Base-by-base conservation (phyloP, 345 rosid species). In the Stellera chamaejasme region DNA sequence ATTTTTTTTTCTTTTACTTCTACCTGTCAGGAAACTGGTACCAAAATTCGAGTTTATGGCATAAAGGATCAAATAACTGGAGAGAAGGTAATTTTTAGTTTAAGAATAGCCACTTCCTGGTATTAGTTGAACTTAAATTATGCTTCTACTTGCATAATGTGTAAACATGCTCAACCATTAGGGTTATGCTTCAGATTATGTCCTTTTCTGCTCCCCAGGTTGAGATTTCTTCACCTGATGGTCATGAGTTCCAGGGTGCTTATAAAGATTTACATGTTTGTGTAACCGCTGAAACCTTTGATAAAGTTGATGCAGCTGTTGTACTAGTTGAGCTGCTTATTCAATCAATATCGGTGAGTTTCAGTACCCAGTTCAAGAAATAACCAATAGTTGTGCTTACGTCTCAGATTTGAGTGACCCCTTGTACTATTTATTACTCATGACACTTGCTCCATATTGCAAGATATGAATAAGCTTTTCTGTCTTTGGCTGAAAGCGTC, bases 231-330 rank as follows among this genome's bases (percentile, higher is more conserved):
- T 61, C 85, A 59, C 69, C 88, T 46, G 83, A 82, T 71, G 80
- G 67, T 56, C 74, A 57, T 65, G 82, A 75, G 48, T 54, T 62
- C 63, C 74, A 66, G 48, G 58, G 50, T 55, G 62, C 72, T n/a
- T 83, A 72, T 69, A 73, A 89, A 70, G 92, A 83, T 64, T 68
- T 93, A 54, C 72, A 67, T 54, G 73, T 89, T 61, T 82, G 72
- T 59, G 68, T 93, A 72, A 78, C 92, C 52, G 95, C 95, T 13
- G 92, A 90, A 55, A 79, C 87, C 19, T 87, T 69, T 72, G 90
- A 87, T 63, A 93, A 93, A 79, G 90, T 87, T 47, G 97, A 93
- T 69, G 83, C 83, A 55, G 97, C 97, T 43, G 87, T 85, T 62
- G 74, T 84, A 54, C 73, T 93, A 43, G 77, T 89, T 62, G 92